These are phyloP conservation scores for Trichosporon sp. DNA, from an alignment of 1,284 basidiomycete genomes.

Conservation along the genomic window DNA sequence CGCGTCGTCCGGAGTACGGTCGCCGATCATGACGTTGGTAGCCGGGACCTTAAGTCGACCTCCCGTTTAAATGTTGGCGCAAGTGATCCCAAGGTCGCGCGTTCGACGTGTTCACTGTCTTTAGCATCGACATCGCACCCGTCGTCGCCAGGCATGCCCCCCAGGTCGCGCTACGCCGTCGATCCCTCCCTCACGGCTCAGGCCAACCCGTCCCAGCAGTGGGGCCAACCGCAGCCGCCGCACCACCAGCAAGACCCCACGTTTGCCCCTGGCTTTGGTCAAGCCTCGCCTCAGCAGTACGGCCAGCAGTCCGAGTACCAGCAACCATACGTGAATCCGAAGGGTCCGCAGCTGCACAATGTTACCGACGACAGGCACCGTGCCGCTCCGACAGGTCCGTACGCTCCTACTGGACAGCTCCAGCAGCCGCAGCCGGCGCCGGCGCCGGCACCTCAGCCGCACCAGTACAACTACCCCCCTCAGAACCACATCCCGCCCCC, in stretches of 20 bases:
- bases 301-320: slow-evolving; percentile 24
- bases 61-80: slow-evolving; percentile 15
- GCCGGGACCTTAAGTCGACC: slow-evolving; percentile 4
- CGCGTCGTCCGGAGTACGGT: background rate
- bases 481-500: slow-evolving; percentile 68
- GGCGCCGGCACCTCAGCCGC: slow-evolving; percentile 23
- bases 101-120: slow-evolving; percentile 23
- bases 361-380: slow-evolving; percentile 35
- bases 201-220: slow-evolving; percentile 27
- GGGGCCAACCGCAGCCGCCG: slow-evolving; percentile 37
- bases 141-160: slow-evolving; percentile 43
- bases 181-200: slow-evolving; percentile 52
- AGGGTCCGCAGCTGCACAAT: slow-evolving; percentile 40
- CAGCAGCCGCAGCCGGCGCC: slow-evolving; percentile 32
- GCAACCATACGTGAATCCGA: slow-evolving; percentile 28
- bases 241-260: slow-evolving; percentile 34
- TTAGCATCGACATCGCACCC: background rate
- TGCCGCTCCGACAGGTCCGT: slow-evolving; percentile 38
- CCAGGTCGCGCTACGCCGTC: slow-evolving; percentile 53
- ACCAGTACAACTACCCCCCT: slow-evolving; percentile 37
- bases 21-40: slow-evolving; percentile 18
- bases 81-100: background rate
- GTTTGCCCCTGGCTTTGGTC: slow-evolving; percentile 27
- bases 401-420: slow-evolving; percentile 34
- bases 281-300: slow-evolving; percentile 20